Evolutionary conservation across 1,284 basidiomycete genomes (phyloP), one percentile per base, ranked within the genome.

Genomic region (Cryptococcus amylolentus): DNA sequence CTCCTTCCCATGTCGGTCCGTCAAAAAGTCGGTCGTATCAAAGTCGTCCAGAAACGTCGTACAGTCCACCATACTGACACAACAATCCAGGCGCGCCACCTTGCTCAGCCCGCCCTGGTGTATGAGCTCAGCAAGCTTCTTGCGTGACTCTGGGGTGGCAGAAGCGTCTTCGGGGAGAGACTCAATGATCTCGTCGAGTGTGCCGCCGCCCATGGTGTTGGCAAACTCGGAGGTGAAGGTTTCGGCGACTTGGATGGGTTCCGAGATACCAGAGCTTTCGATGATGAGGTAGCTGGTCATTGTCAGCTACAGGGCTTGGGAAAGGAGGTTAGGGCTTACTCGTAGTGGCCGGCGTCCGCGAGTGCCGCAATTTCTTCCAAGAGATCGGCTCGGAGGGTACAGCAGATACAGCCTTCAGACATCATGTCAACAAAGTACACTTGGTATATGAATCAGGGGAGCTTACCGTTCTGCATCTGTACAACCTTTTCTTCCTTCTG

Each of bases 321-420:
- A 35, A 5, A 35, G 31, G 31, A 35, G 10, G 31, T 6, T 1
- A 14, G 8, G 44, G 57, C 63, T 57, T 51, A 67, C 59, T 81
- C 80, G 53, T 79, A 76, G 10, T 63, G 57, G 5, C 66, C 65
- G 28, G 72, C 64, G 26, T 75, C 69, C 1, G 79, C 79, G 1
- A 81, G 64, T 5, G 63, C 63, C 0, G 78, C 77, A 13, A 81
- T 75, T 56, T 80, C 77, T 55, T 80, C 80, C n/a, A 81, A 67
- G 37, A 81, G 58, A 55, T 81, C 80, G 6, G 76, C 78, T 38
- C 80, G 75, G 2, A 81, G 70, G 0, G 79, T 81, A 61, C 80
- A 80, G 69, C 80, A 81, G 54, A 81, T 80, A 62, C 80, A 80
- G 0, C 78, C 77, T 69, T 37, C 8, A n/a, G 28, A 37, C 45